Conservation (phyloP, 2,329 filamentous ascomycete species). For the Botrytis fabae region DNA sequence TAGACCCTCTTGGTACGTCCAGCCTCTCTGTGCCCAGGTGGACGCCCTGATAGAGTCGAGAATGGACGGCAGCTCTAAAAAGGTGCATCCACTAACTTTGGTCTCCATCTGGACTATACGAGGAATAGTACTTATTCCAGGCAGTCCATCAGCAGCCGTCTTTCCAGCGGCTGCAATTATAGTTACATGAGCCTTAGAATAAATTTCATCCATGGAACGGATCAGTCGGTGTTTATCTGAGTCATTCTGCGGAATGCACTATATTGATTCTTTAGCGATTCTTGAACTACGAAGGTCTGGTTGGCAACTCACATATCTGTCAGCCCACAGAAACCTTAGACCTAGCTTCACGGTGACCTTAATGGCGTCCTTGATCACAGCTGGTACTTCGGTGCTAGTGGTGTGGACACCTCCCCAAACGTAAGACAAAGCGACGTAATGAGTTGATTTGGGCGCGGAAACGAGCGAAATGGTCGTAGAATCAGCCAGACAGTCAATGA, state of each 20-base stretch:
- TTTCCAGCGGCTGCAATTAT: background rate
- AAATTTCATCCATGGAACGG: background rate
- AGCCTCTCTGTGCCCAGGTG: background rate
- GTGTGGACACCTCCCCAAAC: background rate
- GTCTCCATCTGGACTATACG: background rate
- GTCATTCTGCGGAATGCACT: background rate
- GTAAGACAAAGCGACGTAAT: background rate
- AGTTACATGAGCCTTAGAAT: background rate
- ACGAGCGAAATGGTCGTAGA: background rate
- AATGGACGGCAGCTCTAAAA: background rate
- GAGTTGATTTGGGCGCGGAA: background rate
- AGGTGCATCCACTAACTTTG: background rate
- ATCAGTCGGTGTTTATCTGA: background rate
- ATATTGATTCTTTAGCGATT: background rate
- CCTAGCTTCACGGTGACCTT: background rate
- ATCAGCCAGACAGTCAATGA: background rate
- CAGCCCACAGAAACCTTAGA: background rate
- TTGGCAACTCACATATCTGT: background rate
- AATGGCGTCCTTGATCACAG: background rate
- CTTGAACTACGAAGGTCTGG: background rate
- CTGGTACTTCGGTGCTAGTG: background rate
- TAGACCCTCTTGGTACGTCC: background rate
- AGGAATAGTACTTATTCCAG: background rate
- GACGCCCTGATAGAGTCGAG: background rate
- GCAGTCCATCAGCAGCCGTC: background rate